phyloP scores from a whole-genome alignment of 139 green algal genomes.

The Zygnema circumcarinatum region DNA sequence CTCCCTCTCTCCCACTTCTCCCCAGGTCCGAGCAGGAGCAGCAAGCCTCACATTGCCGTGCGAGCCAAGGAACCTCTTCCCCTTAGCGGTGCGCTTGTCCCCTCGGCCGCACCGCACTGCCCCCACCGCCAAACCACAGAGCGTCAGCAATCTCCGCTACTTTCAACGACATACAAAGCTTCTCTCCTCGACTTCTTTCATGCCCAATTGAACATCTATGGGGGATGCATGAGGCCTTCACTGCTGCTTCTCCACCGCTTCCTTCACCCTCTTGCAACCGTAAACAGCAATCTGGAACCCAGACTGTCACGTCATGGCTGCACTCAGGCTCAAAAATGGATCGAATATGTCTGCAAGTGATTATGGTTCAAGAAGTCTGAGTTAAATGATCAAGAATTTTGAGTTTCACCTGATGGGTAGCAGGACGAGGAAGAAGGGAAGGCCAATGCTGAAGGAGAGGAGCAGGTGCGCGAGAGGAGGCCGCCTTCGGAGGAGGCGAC shows the following conservation, averaged over 20 bases:
- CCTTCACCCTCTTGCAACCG: neutral
- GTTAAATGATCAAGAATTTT: too few relatives aligned
- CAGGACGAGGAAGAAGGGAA: neutral
- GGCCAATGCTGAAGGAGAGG: neutral
- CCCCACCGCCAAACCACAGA: neutral
- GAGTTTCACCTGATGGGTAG: too few relatives aligned
- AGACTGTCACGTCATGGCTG: slow-evolving; percentile 6
- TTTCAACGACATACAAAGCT: too few relatives aligned
- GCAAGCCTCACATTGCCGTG: neutral
- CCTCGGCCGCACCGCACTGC: neutral
- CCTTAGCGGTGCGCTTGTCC: neutral
- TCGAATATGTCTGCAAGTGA: too few relatives aligned
- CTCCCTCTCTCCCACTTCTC: neutral
- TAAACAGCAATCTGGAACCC: neutral
- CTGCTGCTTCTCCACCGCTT: neutral
- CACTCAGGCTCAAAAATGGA: too few relatives aligned
- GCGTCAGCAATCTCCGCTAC: too few relatives aligned
- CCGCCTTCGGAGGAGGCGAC: neutral
- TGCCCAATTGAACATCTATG: too few relatives aligned
- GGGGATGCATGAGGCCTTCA: too few relatives aligned
- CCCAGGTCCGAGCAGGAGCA: too few relatives aligned
- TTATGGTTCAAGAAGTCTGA: too few relatives aligned
- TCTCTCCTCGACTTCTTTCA: too few relatives aligned
- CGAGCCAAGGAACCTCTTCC: neutral
- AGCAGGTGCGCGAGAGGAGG: neutral